phyloP scores from a whole-genome alignment of 1,139 yeast genomes.

The Hyphopichia buzzinii region DNA sequence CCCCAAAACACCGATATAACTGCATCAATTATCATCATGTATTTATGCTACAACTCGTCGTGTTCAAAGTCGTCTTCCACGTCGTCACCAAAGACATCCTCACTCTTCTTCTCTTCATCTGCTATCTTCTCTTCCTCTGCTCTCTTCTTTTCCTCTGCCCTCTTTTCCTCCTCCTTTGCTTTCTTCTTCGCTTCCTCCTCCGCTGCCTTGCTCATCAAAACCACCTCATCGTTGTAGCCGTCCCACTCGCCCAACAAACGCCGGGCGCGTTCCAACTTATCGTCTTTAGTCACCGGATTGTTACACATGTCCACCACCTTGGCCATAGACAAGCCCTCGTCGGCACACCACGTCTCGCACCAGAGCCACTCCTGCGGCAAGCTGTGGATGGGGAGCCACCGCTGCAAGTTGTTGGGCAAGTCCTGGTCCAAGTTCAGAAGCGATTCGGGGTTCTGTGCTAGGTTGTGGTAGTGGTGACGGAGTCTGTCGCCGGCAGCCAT shows the following conservation, averaged over 20 bases:
- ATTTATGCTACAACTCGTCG: not conserved
- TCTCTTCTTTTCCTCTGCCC: too few relatives aligned
- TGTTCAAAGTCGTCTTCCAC: slow-evolving; percentile 2
- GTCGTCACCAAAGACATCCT: too few relatives aligned
- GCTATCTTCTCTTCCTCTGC: slow-evolving; percentile 9
- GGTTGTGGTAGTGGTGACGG: slow-evolving; percentile 81
- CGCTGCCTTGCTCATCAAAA: too few relatives aligned
- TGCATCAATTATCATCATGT: too few relatives aligned
- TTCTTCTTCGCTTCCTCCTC: too few relatives aligned
- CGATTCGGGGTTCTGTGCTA: slow-evolving; percentile 78
- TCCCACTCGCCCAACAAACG: slow-evolving; percentile 80
- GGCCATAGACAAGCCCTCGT: slow-evolving; percentile 56
- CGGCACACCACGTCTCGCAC: slow-evolving; percentile 95
- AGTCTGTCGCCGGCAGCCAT: slow-evolving; percentile 74
- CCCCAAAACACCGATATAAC: too few relatives aligned
- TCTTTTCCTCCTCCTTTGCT: too few relatives aligned
- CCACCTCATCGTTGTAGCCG: slow-evolving; percentile 55
- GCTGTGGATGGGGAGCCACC: slow-evolving; percentile 62
- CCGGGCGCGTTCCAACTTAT: slow-evolving; percentile 69
- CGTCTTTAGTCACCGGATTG: slow-evolving; percentile 78
- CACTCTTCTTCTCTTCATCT: slow-evolving; percentile 2
- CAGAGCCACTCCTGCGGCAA: slow-evolving; percentile 84
- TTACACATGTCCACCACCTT: slow-evolving; percentile 82
- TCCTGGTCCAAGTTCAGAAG: slow-evolving; percentile 88
- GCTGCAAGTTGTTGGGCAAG: slow-evolving; percentile 81